A percentile compares a stretch with the other conserved stretches of the same genome.
Conservation (phyloP, 108 stramenopile species). For the Cyclotella cryptica region DNA sequence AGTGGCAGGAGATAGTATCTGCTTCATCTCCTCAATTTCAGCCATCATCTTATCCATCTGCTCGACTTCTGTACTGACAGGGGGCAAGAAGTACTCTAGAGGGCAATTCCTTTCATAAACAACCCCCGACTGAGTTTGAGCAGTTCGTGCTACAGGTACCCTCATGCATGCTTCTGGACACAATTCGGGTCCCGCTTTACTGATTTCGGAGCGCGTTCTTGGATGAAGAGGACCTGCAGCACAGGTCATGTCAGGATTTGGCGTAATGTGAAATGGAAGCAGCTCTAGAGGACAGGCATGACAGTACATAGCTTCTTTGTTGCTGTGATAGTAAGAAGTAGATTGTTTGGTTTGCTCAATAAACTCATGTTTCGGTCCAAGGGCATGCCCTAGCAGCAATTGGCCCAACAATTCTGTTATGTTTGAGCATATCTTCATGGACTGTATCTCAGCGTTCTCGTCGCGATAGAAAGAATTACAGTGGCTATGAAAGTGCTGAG, state of each 20-base stretch:
- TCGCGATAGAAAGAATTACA: constrained; percentile 8
- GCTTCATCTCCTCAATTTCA: background rate
- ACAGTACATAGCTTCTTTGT: constrained; percentile 3
- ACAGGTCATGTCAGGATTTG: constrained; percentile 13
- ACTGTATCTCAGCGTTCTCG: background rate
- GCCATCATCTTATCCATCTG: background rate
- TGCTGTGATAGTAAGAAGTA: background rate
- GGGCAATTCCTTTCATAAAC: constrained; percentile 16
- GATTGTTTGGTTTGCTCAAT: background rate
- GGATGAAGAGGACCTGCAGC: constrained; percentile 5
- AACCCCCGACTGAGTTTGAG: constrained; percentile 5
- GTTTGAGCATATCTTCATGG: constrained; percentile 38
- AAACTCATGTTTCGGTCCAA: constrained; percentile 38
- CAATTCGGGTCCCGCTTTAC: background rate
- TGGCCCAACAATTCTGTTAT: constrained; percentile 43
- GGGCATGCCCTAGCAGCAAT: constrained; percentile 34
- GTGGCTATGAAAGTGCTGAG: constrained; percentile 47
- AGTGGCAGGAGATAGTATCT: background rate
- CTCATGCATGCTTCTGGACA: constrained; percentile 2
- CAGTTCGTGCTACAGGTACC: background rate
- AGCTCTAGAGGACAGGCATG: constrained; percentile 18
- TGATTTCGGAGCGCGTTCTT: background rate
- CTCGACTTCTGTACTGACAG: background rate
- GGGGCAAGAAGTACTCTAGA: background rate
- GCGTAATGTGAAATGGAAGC: constrained; percentile 17